Evolutionary conservation across 305 asterid species (phyloP), one percentile per base, ranked within the genome.

Genomic region (Plantago rigida): DNA sequence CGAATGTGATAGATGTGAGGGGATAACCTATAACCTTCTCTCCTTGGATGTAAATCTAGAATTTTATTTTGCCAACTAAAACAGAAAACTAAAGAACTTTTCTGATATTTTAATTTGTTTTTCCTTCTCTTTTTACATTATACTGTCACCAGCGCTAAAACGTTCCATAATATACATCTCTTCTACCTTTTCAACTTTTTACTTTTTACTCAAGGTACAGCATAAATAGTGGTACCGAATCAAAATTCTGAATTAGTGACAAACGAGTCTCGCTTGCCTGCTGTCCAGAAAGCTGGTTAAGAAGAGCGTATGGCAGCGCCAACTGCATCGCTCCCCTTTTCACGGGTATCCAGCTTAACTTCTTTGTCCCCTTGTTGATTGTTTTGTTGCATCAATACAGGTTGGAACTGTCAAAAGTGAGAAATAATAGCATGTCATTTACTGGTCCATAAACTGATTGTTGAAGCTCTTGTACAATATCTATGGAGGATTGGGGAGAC

Each of bases 381-480:
- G 71, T 74, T 81, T 70, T 78, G 88, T 61, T 82, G 84, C 75
- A 86, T 84, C 84, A 86, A 51, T 51, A 86, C 89, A 12, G 96
- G 98, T 71, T 86, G 74, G 82, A 92, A 88, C 97, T 91, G 94
- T 66, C 47, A 66, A 50, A 34, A 63, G 13, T 22, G 39, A 68
- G 44, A 54, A 22, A 63, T 57, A 26, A 42, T 71, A 58, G 19
- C 13, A 44, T 6, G 51, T 62, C 13, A 70, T 17, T 57, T 63
- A 62, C 64, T 55, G 36, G 51, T 50, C 45, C 57, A 51, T 5
- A 50, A 48, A 50, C 9, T 11, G 4, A 17, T 50, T 36, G 4
- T 36, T 36, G 9, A 5, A 36, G 44, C 44, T 8, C 10, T 36
- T 36, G 6, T 36, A 8, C 44, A 8, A 31, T 51, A 6, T 13